A percentile compares a stretch with the other conserved stretches of the same genome.
Evolutionary conservation across 116 monocot species (phyloP).

Genomic region (Cymodocea nodosa): DNA sequence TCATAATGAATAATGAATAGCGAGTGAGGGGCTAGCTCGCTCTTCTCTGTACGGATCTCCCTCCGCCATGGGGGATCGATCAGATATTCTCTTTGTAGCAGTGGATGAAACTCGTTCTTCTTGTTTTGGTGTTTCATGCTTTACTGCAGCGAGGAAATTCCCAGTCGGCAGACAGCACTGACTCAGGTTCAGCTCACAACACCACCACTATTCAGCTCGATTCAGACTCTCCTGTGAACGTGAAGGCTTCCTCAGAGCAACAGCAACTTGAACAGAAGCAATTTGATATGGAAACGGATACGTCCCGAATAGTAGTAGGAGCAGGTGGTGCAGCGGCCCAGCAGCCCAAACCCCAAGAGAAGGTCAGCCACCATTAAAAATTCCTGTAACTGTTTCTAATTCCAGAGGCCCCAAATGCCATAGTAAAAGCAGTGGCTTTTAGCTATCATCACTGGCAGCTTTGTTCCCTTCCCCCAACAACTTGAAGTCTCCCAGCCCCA

Average conservation of each 20-base stretch:
- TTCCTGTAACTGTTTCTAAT: slow-evolving; percentile 7
- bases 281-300: slow-evolving; percentile 23
- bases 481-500: slow-evolving; percentile 1
- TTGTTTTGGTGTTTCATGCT: slow-evolving; percentile 1
- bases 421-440: slow-evolving; percentile 7
- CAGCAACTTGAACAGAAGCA: slow-evolving; percentile 28
- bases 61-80: too few relatives aligned
- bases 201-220: slow-evolving; percentile 35
- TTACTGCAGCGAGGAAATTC: slow-evolving; percentile 1
- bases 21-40: too few relatives aligned
- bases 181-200: slow-evolving; percentile 76
- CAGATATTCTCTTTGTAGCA: not conserved
- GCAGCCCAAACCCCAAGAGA: slow-evolving; percentile 38
- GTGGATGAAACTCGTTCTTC: not conserved
- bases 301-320: slow-evolving; percentile 20
- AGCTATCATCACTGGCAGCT: slow-evolving; percentile 10
- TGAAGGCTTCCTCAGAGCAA: slow-evolving; percentile 33
- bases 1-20: too few relatives aligned
- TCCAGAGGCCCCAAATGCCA: slow-evolving; percentile 17
- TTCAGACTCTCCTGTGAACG: slow-evolving; percentile 48
- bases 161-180: slow-evolving; percentile 63
- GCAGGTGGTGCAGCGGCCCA: slow-evolving; percentile 8
- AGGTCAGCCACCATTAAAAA: slow-evolving; percentile 25
- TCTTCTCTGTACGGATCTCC: too few relatives aligned
- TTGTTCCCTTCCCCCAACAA: not conserved